Percentiles rank a stretch among this genome's conserved stretches.
Evolutionary conservation across 1,139 yeast genomes (phyloP).

Genomic region (Scheffersomyces cryptocercus): DNA sequence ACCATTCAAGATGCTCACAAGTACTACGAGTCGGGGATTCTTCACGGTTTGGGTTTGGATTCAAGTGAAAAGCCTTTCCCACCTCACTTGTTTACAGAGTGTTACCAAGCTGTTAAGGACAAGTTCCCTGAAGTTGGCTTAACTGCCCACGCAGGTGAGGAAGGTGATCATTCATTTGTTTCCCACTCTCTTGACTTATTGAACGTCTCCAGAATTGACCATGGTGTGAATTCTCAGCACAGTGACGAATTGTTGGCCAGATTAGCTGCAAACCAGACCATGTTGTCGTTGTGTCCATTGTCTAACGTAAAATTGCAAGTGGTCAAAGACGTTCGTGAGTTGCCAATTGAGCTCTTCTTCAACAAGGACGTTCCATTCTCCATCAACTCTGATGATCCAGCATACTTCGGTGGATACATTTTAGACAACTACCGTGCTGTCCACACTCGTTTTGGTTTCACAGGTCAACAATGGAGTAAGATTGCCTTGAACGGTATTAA

Average conservation of each 20-base stretch:
- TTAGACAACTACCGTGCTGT: conserved; percentile 71
- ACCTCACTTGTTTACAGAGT: conserved; percentile 63
- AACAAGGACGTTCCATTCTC: conserved; percentile 70
- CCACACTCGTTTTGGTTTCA: conserved; percentile 63
- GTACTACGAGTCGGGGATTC: conserved; percentile 53
- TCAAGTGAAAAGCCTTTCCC: conserved; percentile 77
- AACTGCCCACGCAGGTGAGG: conserved; percentile 90
- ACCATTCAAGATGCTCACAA: conserved; percentile 54
- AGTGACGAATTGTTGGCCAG: conserved; percentile 53
- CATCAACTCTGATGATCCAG: conserved; percentile 82
- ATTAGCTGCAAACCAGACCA: conserved; percentile 51
- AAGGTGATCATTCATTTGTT: conserved; percentile 72
- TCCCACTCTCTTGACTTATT: conserved; percentile 55
- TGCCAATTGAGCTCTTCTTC: conserved; percentile 62
- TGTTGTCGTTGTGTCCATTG: conserved; percentile 74
- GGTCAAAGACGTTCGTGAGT: conserved; percentile 62
- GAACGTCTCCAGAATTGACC: conserved; percentile 71
- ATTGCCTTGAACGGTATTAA: conserved; percentile 61
- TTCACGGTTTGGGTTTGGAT: conserved; percentile 76
- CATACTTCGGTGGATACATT: conserved; percentile 82
- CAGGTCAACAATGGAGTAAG: conserved; percentile 54
- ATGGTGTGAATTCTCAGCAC: conserved; percentile 67
- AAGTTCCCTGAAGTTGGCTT: conserved; percentile 53
- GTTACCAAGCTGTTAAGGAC: conserved; percentile 51
- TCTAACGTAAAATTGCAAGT: conserved; percentile 75